Percentiles rank a stretch among this genome's conserved stretches.
Conservation (phyloP, 1,284 basidiomycete genomes). For the Apiotrichum porosum region DNA sequence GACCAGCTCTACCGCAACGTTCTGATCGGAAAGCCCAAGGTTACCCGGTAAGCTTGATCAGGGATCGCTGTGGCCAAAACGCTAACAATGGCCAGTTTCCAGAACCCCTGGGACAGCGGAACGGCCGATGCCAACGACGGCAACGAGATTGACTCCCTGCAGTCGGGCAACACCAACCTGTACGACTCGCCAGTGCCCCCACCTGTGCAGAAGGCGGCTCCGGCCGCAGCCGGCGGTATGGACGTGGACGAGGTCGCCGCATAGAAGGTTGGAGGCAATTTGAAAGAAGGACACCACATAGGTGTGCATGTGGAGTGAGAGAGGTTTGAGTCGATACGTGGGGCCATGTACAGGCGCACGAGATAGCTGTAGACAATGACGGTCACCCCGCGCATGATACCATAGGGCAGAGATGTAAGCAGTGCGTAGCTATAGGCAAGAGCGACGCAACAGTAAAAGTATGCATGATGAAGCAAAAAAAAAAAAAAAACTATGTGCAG, state of each 20-base stretch:
- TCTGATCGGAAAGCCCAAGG: constrained; percentile 85
- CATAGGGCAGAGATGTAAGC: background rate
- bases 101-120: constrained; percentile 43
- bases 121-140: constrained; percentile 1
- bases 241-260: constrained; percentile 30
- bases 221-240: constrained; percentile 25
- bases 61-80: too few relatives aligned
- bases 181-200: constrained; percentile 37
- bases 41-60: constrained; percentile 62
- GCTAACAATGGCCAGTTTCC: constrained; percentile 36
- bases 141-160: constrained; percentile 5
- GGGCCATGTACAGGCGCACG: background rate
- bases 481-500: background rate
- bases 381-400: background rate
- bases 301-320: too few relatives aligned
- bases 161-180: constrained; percentile 1
- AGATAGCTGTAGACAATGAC: too few relatives aligned
- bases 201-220: constrained; percentile 32
- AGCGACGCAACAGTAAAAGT: background rate
- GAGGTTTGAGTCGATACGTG: background rate
- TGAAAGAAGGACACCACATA: too few relatives aligned
- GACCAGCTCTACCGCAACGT: constrained; percentile 75
- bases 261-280: background rate
- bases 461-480: background rate
- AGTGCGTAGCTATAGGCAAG: background rate